Percentiles rank a stretch among this genome's conserved stretches.
These are phyloP conservation scores for Sonneratia caseolaris DNA, from an alignment of 345 rosid species.

Conservation along the genomic window DNA sequence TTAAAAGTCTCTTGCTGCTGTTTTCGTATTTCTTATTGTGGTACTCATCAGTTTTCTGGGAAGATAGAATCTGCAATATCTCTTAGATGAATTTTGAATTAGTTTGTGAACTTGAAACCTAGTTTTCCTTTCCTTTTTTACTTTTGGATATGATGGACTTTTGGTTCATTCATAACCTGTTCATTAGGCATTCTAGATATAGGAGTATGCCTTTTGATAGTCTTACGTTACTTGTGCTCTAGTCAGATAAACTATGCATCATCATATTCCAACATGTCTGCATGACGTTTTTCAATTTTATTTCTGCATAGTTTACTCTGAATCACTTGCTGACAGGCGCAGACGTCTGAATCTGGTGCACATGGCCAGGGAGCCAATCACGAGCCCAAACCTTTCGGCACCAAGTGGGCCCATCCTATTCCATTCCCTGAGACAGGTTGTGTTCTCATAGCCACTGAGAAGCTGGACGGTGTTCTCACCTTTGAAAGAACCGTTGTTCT, in stretches of 20 bases:
- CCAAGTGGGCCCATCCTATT: conserved; percentile 94
- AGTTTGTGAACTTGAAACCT: neutral
- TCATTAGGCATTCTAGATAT: neutral
- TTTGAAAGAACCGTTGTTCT: conserved; percentile 88
- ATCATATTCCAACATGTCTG: too few species aligned
- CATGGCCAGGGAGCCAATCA: conserved; percentile 29
- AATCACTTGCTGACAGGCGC: conserved; percentile 29
- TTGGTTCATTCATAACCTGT: neutral
- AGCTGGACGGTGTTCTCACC: conserved; percentile 71
- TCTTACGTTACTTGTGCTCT: neutral
- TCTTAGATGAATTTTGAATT: neutral
- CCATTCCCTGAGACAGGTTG: conserved; percentile 85
- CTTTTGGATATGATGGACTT: too few species aligned
- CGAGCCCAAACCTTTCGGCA: conserved; percentile 43
- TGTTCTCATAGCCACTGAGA: conserved; percentile 90
- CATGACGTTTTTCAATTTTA: neutral
- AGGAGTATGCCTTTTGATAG: neutral
- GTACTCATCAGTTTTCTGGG: neutral
- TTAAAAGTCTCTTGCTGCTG: neutral
- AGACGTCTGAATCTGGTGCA: conserved; percentile 43
- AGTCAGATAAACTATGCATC: neutral
- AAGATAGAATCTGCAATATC: neutral
- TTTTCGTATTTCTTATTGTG: neutral
- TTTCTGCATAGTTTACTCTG: neutral
- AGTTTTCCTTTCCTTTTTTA: neutral